Evolutionary conservation across 257 asterid species (phyloP).

Genomic region (Eustoma russellianum): DNA sequence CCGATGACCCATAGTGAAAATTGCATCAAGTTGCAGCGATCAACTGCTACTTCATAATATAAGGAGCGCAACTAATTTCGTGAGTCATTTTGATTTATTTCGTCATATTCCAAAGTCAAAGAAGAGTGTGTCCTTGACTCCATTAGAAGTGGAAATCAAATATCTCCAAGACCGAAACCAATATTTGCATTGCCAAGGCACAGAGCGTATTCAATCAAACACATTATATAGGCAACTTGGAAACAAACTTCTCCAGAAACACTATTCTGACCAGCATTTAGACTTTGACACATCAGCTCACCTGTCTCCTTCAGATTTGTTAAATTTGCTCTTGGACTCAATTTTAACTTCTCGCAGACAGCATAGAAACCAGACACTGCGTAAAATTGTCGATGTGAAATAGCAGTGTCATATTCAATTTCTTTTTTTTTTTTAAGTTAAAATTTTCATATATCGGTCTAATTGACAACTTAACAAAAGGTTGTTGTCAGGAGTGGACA

Average conservation of each 20-base stretch:
- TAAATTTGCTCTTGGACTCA: conserved; percentile 45
- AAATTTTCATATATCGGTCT: too few species aligned
- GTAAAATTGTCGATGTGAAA: conserved; percentile 39
- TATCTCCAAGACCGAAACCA: conserved; percentile 62
- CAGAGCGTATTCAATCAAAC: conserved; percentile 53
- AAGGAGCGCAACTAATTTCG: too few species aligned
- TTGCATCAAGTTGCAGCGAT: too few species aligned
- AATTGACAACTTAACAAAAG: too few species aligned
- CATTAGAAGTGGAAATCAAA: too few species aligned
- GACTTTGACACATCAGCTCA: conserved; percentile 35
- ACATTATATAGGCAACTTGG: conserved; percentile 50
- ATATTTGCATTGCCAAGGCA: conserved; percentile 54
- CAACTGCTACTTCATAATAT: too few species aligned
- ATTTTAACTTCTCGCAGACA: conserved; percentile 38
- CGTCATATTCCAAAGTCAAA: too few species aligned
- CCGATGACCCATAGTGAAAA: too few species aligned
- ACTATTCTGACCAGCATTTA: conserved; percentile 25
- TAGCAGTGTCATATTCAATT: conserved; percentile 30
- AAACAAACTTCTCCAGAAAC: conserved; percentile 42
- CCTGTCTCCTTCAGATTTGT: conserved; percentile 45
- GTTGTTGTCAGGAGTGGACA: too few species aligned
- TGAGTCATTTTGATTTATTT: too few species aligned
- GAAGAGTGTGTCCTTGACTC: too few species aligned
- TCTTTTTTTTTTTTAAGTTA: too few species aligned
- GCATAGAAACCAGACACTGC: conserved; percentile 76